Evolutionary conservation across 441 rosid genomes (phyloP), one percentile per base, ranked within the genome.

Genomic region (Pelargonium cotyledonis): DNA sequence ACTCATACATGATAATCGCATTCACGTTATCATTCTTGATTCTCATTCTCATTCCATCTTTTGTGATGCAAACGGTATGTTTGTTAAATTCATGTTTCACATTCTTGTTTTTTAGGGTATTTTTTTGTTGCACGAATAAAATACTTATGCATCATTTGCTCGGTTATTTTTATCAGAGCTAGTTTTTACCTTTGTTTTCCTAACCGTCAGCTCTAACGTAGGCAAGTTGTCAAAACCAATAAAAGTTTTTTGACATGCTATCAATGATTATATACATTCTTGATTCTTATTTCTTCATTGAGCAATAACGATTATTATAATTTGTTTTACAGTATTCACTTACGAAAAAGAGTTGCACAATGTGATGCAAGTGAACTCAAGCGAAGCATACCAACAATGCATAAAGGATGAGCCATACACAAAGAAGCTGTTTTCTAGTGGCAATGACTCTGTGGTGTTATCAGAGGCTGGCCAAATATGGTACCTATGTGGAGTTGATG

Each of bases 341-440:
- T 81, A 81, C 9, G 11, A 72, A 57, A 55, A 1, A 0, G 75
- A 68, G 65, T 61, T 66, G 67, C 77, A 78, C 63, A 81, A 76
- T 29, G 77, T 78, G 46, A 78, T 81, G 79, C 78, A 78, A 72
- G 84, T 81, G 18, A 78, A 74, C 61, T 74, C 80, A 18, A 70
- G 80, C 5, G 31, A 26, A 26, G 77, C 78, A 15, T 78, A 76
- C 35, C 18, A 70, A 74, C 57, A 67, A 18, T 81, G 80, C 68
- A 67, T 43, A 18, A 74, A 62, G 66, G 31, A 26, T 26, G 79
- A 69, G 6, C 65, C 68, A 3, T 74, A 78, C 68, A 65, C 38
- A 51, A 26, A 26, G 31, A 67, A 69, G 26, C 70, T 81, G 73
- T 76, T 26, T 65, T 61, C 68, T 47, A 76, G 70, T 63, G 84